phyloP scores from a whole-genome alignment of 2,329 filamentous ascomycete genomes.

The Colletotrichum sp. region DNA sequence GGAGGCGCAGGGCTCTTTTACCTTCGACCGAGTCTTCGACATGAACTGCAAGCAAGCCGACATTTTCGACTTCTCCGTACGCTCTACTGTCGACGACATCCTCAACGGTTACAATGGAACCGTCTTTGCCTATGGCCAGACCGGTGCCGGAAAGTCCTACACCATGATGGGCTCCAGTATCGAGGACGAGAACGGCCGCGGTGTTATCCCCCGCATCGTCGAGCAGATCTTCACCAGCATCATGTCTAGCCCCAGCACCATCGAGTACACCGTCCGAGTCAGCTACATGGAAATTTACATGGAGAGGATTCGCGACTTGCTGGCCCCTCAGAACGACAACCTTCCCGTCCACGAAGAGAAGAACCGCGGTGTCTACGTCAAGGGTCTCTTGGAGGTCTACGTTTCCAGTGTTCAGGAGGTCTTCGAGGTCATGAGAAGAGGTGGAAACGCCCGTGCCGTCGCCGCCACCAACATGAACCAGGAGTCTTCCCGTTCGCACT shows the following conservation, averaged over 20 bases:
- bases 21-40: constrained; percentile 96
- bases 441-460: constrained; percentile 87
- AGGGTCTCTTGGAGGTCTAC: constrained; percentile 92
- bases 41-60: constrained; percentile 90
- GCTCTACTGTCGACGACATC: constrained; percentile 95
- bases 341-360: constrained; percentile 98
- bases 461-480: constrained; percentile 99
- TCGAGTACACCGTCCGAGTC: constrained; percentile 98
- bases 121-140: constrained; percentile 98
- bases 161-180: constrained; percentile 99
- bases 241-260: constrained; percentile 86
- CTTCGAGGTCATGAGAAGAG: constrained; percentile 94
- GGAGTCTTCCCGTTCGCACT: constrained; percentile 97
- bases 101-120: constrained; percentile 99
- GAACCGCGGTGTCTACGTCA: constrained; percentile 94
- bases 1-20: constrained; percentile 86
- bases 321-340: constrained; percentile 94
- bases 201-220: constrained; percentile 95
- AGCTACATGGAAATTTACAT: constrained; percentile 99
- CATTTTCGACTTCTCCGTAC: constrained; percentile 98
- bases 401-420: constrained; percentile 95
- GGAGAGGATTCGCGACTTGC: constrained; percentile 94
- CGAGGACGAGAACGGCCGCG: constrained; percentile 84
- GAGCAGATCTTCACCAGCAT: constrained; percentile 98
- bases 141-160: constrained; percentile 97